Percentiles rank a stretch among this genome's conserved stretches.
Conservation (phyloP, 306 rosid species). For the Hippophae tibetana region DNA sequence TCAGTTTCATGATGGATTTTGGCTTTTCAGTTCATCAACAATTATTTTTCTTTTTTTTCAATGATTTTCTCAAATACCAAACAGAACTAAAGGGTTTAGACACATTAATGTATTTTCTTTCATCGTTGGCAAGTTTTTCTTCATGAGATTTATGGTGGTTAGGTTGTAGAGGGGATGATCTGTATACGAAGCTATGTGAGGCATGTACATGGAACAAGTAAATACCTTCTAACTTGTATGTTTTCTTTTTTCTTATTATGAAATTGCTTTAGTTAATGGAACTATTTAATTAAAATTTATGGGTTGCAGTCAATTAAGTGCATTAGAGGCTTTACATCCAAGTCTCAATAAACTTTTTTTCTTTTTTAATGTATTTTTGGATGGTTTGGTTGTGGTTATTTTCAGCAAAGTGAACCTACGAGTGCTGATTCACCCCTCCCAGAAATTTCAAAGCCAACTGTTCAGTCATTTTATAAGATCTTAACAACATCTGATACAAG, state of each 20-base stretch:
- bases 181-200: constrained; percentile 62
- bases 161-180: constrained; percentile 34
- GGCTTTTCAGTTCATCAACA: background rate
- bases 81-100: constrained; percentile 10
- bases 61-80: constrained; percentile 29
- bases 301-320: too few species aligned
- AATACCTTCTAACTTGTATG: constrained; percentile 7
- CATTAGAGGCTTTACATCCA: too few species aligned
- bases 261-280: constrained; percentile 7
- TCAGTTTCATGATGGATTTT: background rate
- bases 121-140: too few species aligned
- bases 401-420: too few species aligned
- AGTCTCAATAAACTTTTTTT: background rate
- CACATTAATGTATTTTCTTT: too few species aligned
- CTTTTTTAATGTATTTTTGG: constrained; percentile 9
- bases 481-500: too few species aligned
- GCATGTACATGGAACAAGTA: constrained; percentile 82
- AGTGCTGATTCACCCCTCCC: too few species aligned
- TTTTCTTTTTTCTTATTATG: constrained; percentile 20
- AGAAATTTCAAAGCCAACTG: too few species aligned
- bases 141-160: constrained; percentile 9
- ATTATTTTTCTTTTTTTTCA: background rate
- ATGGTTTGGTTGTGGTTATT: background rate
- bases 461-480: too few species aligned
- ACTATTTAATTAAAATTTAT: constrained; percentile 3